phyloP scores from a whole-genome alignment of 2,329 filamentous ascomycete species.

The Fusarium sp. region DNA sequence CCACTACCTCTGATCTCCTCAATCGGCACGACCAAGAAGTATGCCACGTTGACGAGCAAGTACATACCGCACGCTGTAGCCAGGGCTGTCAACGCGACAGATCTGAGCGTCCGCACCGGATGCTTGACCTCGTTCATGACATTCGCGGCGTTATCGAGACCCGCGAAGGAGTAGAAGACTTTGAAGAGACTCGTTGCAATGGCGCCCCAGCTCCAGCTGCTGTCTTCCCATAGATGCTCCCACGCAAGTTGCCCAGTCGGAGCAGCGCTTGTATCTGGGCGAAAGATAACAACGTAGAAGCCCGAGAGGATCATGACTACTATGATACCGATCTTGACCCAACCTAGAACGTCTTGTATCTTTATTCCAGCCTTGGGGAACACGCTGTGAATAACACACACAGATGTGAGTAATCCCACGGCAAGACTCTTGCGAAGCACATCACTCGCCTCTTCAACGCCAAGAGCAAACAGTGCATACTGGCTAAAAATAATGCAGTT shows the following conservation, averaged over 20 bases:
- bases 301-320: slow-evolving; percentile 73
- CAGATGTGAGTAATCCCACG: slow-evolving; percentile 65
- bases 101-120: slow-evolving; percentile 74
- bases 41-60: slow-evolving; percentile 73
- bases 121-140: slow-evolving; percentile 79
- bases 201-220: slow-evolving; percentile 76
- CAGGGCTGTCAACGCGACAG: slow-evolving; percentile 71
- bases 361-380: slow-evolving; percentile 69
- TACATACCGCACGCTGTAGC: slow-evolving; percentile 74
- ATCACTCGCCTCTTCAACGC: slow-evolving; percentile 64
- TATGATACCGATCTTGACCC: slow-evolving; percentile 72
- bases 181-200: slow-evolving; percentile 77
- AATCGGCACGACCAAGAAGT: slow-evolving; percentile 74
- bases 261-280: slow-evolving; percentile 44
- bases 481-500: slow-evolving; percentile 79
- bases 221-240: slow-evolving; percentile 72
- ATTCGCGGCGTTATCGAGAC: slow-evolving; percentile 76
- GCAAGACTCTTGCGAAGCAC: slow-evolving; percentile 68
- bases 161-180: slow-evolving; percentile 77
- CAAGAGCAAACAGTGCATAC: slow-evolving; percentile 72
- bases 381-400: slow-evolving; percentile 71
- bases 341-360: slow-evolving; percentile 73
- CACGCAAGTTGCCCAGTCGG: slow-evolving; percentile 54
- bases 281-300: slow-evolving; percentile 68
- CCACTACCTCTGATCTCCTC: slow-evolving; percentile 76